Base-by-base conservation (phyloP, 179 eudicot genomes). In the Drosera spatulata region DNA sequence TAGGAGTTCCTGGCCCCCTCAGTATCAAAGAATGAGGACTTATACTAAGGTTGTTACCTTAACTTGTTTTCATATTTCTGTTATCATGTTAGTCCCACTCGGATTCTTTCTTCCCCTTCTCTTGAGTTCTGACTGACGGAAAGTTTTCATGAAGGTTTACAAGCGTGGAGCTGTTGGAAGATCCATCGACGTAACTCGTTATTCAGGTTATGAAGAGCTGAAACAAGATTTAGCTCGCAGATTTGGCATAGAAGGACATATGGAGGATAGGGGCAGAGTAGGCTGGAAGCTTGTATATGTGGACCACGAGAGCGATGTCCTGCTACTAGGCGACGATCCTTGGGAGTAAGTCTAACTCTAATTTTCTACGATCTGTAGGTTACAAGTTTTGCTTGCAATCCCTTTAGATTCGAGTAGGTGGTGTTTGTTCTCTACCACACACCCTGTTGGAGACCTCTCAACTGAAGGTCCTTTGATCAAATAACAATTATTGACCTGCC, bases 151-250 rank as follows among this genome's bases (percentile, higher is more conserved):
- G 66, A 61, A 93, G 99, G 99, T 89, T 38, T 83, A 93, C 82
- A 93, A 93, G 73, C 90, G 97, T 50, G 99, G 97, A 72, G 99
- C 99, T 39, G 99, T 93, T 55, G 99, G 99, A 66, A 82, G 99
- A 82, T 89, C 97, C 55, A 83, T 93, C 39, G 99, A 93, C 70
- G 90, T 89, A 54, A 60, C 84, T 45, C 93, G 95, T 65, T 93
- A 93, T 60, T 74, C 91, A 4, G 95, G 83, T 52, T 93, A 93
- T 53, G 97, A 89, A 41, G 97, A 85, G 70, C 95, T 93, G 15
- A 93, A 89, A 72, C 88, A 86, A 64, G 99, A 89, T 69, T 77
- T 93, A 55, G 97, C 99, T 61, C 93, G 96, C 55, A 86, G 91
- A 74, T 93, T 93, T 63, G 99, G 99, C 53, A 77, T 93, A 65